Base-by-base conservation (phyloP, 2,329 filamentous ascomycete genomes). In the Colletotrichum cuscutae region DNA sequence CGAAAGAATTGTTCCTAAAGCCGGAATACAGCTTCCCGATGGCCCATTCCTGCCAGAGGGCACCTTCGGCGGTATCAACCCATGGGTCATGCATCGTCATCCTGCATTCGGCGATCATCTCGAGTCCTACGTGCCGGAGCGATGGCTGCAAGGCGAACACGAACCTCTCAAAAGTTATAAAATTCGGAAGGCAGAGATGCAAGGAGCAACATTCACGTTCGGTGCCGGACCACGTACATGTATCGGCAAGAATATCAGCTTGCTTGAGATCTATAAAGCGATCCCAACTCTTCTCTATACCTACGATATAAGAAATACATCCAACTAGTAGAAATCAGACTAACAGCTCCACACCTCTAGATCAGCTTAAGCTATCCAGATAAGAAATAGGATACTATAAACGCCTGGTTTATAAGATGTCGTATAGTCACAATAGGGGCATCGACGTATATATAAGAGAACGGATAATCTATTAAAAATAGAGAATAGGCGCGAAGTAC, bases 121-220 rank as follows among this genome's bases (percentile, higher is more conserved):
- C 3, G 56, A 56, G 15, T 15, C 37, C 19, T 65, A 65, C 19
- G 19, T 53, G 7, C 66, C 66, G 5, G 66, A 68, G 12, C 53
- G 66, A 6, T 68, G 66, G 58, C 54, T 68, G 26, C 30, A 68
- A 15, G 66, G 57, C 3, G 19, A 59, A 22, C 12, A 28, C 4
- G 57, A 59, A 32, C 24, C 30, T 12, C n/a, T 24, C 4, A 4
- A 8, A n/a, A 37, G 37, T n/a, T 59, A 59, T n/a, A 32, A 37
- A 0, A 72, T 74, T 3, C 74, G 75, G 6, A 77, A 79, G 15
- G 60, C 70, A 0, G 78, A 79, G 1, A 76, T 74, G 56, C 60
- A 79, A 1, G 76, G 76, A 52, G 22, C 68, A 0, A 82, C 80
- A 22, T 77, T 81, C 67, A 76, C 79, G 6, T 65, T 65, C 8